A percentile compares a stretch with the other conserved stretches of the same genome.
Conservation (phyloP, 1,139 yeast genomes). For the Pichia sp. region DNA sequence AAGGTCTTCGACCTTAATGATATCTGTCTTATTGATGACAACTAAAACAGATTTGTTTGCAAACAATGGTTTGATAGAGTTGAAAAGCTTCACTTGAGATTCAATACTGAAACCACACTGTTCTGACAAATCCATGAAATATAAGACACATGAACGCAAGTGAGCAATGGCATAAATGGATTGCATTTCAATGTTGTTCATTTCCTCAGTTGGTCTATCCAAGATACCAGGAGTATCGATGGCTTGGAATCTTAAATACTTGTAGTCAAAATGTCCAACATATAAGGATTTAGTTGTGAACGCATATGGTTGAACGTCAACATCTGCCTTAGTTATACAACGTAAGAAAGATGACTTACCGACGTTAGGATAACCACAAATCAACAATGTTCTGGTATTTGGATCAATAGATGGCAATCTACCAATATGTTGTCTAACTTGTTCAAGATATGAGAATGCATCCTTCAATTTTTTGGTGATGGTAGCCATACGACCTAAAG, state of each 20-base stretch:
- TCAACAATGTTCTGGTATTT: constrained; percentile 91
- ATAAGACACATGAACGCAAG: constrained; percentile 89
- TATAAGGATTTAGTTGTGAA: constrained; percentile 93
- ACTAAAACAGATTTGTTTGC: constrained; percentile 96
- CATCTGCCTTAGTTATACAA: constrained; percentile 95
- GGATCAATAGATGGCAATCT: constrained; percentile 98
- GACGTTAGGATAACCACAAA: constrained; percentile 98
- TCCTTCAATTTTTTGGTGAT: constrained; percentile 92
- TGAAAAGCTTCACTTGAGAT: constrained; percentile 95
- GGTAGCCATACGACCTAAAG: constrained; percentile 99
- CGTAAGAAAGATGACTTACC: constrained; percentile 95
- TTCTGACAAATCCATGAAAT: constrained; percentile 97
- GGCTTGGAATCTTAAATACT: constrained; percentile 95
- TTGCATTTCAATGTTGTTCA: constrained; percentile 99
- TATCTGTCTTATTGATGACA: constrained; percentile 92
- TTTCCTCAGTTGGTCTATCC: constrained; percentile 98
- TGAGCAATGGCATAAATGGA: constrained; percentile 98
- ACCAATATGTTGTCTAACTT: constrained; percentile 98
- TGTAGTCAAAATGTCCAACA: constrained; percentile 97
- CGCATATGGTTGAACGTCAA: constrained; percentile 98
- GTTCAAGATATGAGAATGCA: constrained; percentile 87
- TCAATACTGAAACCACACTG: constrained; percentile 98
- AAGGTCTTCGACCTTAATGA: constrained; percentile 77
- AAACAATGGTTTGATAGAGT: constrained; percentile 92
- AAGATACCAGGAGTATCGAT: constrained; percentile 98